Conservation (phyloP, 2,329 filamentous ascomycete genomes). For the Penicillium sumatraense region DNA sequence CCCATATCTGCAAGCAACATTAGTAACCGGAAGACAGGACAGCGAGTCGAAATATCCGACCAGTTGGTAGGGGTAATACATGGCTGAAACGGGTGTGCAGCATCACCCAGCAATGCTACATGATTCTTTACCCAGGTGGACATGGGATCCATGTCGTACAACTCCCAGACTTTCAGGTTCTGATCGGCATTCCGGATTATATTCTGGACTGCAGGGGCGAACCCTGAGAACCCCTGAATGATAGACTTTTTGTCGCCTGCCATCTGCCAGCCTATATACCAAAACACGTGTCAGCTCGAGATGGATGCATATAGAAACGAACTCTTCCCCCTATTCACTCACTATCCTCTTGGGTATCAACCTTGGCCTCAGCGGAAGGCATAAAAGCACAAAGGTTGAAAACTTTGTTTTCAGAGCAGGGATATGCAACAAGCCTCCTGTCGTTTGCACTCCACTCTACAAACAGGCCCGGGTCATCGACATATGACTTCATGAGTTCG, state of each 20-base stretch:
- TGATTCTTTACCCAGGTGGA: constrained; percentile 58
- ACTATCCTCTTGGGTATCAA: constrained; percentile 29
- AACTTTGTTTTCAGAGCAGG: constrained; percentile 49
- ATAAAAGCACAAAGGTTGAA: constrained; percentile 55
- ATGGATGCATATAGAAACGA: not conserved
- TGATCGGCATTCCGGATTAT: constrained; percentile 41
- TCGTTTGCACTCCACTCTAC: constrained; percentile 49
- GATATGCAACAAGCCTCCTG: constrained; percentile 52
- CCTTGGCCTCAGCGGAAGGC: constrained; percentile 43
- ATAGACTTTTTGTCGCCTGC: constrained; percentile 22
- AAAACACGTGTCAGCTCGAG: not conserved
- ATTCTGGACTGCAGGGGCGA: constrained; percentile 20
- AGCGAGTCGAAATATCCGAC: not conserved
- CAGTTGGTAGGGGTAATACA: constrained; percentile 18
- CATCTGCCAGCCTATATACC: constrained; percentile 27
- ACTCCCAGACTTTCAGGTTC: constrained; percentile 59
- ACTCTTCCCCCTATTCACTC: not conserved
- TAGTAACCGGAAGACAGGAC: not conserved
- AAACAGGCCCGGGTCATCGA: constrained; percentile 39
- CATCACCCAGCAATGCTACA: constrained; percentile 65
- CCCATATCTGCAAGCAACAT: constrained; percentile 28
- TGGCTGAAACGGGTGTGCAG: constrained; percentile 70
- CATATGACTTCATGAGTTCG: constrained; percentile 12
- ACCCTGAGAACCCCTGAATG: constrained; percentile 19
- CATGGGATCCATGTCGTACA: constrained; percentile 65